Percentiles rank a stretch among this genome's conserved stretches.
Evolutionary conservation across 176 grass and related monocot species (phyloP).

Genomic region (Eragrostis curvula): DNA sequence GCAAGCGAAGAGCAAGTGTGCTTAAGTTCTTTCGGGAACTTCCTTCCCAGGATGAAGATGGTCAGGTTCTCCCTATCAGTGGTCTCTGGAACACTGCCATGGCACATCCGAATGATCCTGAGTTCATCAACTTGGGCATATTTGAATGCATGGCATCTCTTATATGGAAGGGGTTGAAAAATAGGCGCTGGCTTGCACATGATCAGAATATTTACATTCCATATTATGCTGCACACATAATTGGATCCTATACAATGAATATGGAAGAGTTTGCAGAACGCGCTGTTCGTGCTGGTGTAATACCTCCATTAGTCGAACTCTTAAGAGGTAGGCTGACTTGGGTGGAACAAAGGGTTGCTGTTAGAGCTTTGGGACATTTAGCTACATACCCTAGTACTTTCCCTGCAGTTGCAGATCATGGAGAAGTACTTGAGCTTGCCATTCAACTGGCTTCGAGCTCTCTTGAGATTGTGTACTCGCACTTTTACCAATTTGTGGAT

Average conservation of each 20-base stretch:
- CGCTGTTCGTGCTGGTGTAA: slow-evolving; percentile 87
- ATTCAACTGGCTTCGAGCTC: slow-evolving; percentile 95
- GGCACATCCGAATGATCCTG: slow-evolving; percentile 96
- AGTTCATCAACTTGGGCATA: slow-evolving; percentile 93
- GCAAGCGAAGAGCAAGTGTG: slow-evolving; percentile 82
- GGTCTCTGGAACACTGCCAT: slow-evolving; percentile 99
- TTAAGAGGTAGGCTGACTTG: slow-evolving; percentile 96
- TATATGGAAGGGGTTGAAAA: slow-evolving; percentile 99
- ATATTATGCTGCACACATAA: slow-evolving; percentile 97
- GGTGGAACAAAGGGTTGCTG: slow-evolving; percentile 98
- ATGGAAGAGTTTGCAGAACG: slow-evolving; percentile 95
- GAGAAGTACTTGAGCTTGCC: slow-evolving; percentile 95
- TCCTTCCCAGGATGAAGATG: slow-evolving; percentile 90
- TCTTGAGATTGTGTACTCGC: slow-evolving; percentile 98
- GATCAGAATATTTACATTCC: slow-evolving; percentile 99
- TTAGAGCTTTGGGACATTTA: slow-evolving; percentile 96
- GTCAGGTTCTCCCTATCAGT: slow-evolving; percentile 94
- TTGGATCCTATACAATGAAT: slow-evolving; percentile 99
- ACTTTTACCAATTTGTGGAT: slow-evolving; percentile 92
- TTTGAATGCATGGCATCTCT: slow-evolving; percentile 98
- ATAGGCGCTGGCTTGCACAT: slow-evolving; percentile 93
- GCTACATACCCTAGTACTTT: slow-evolving; percentile 94
- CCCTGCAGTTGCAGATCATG: slow-evolving; percentile 82
- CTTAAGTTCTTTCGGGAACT: slow-evolving; percentile 97
- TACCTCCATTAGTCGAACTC: slow-evolving; percentile 96